Conservation (phyloP, 1,284 basidiomycete species). For the Sanguinoderma infundibulare region DNA sequence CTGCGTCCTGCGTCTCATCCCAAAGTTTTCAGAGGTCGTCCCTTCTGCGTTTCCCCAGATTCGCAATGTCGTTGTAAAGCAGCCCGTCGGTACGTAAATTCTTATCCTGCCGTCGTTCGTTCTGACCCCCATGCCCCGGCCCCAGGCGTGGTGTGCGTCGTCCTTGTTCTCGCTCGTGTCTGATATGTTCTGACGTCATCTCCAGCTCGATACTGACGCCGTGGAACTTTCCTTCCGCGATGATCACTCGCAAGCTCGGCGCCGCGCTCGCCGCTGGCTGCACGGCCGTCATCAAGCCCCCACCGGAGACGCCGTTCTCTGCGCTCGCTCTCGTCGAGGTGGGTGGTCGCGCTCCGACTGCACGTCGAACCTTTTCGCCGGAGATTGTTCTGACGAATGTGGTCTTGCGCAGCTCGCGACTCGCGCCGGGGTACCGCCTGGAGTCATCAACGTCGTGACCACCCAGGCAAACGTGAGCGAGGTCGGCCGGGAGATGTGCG, state of each 20-base stretch:
- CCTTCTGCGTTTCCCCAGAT: slow-evolving; percentile 76
- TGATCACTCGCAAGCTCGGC: slow-evolving; percentile 90
- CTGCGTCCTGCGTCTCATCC: not conserved
- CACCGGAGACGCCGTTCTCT: slow-evolving; percentile 95
- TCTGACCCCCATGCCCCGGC: not conserved
- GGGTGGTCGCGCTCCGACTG: not conserved
- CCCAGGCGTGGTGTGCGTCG: slow-evolving; percentile 62
- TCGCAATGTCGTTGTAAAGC: slow-evolving; percentile 92
- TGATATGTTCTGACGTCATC: not conserved
- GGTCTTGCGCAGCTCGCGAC: slow-evolving; percentile 61
- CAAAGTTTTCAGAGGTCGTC: slow-evolving; percentile 68
- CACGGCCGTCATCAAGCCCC: slow-evolving; percentile 94
- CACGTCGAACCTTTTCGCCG: not conserved
- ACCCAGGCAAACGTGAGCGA: slow-evolving; percentile 81
- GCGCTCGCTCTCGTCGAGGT: slow-evolving; percentile 88
- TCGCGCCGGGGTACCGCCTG: slow-evolving; percentile 91
- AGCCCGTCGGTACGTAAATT: slow-evolving; percentile 77
- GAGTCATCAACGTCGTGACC: slow-evolving; percentile 94
- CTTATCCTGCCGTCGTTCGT: slow-evolving; percentile 1
- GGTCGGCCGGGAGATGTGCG: slow-evolving; percentile 85
- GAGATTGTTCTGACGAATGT: not conserved
- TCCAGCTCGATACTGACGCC: slow-evolving; percentile 77
- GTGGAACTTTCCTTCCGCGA: slow-evolving; percentile 95
- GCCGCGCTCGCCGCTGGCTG: slow-evolving; percentile 95
- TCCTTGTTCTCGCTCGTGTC: not conserved